Evolutionary conservation across 1,284 basidiomycete species (phyloP), one percentile per base, ranked within the genome.

Genomic region (Bjerkandera adusta): DNA sequence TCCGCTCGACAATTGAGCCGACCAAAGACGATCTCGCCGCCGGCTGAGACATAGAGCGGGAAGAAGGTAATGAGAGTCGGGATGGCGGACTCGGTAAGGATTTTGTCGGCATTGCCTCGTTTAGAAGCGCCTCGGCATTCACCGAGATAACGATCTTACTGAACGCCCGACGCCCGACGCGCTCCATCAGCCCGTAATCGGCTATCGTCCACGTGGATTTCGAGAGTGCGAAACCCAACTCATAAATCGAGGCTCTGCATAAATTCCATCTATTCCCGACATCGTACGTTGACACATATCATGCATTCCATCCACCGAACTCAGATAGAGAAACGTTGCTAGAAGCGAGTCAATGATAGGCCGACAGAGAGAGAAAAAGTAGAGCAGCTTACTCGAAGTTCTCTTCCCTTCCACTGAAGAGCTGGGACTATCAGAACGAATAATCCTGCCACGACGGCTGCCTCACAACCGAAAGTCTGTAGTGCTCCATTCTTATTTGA

Each of bases 1-100:
- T 77, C 24, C 82, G 74, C 62, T 85, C 82, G 42, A 81, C 60
- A 2, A 85, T 74, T 4, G 81, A 76, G 18, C 83, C 81, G 27
- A 84, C 64, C 29, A 83, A 63, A 15, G 58, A 54, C 4, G 48
- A 27, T 15, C 55, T 43, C 26, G n/a, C n/a, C n/a, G 33, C 34
- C 15, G 42, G 35, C 10, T 32, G 29, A 20, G 45, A 36, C 43
- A 45, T 50, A 15, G 22, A 35, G 7, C 26, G 37, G 20, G 13
- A 21, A 20, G 16, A 45, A 38, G 35, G 22, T 26, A 24, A 37
- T 37, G 32, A 44, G 8, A 36, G 10, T 8, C 8, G 18, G 35
- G 7, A 13, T 7, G 7, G 35, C 8, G 35, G n/a, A n/a, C 10
- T n/a, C 29, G 29, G 10, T 32, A 30, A 30, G 8, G 27, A 30